Base-by-base conservation (phyloP, 306 rosid genomes). In the Vigna radiata region DNA sequence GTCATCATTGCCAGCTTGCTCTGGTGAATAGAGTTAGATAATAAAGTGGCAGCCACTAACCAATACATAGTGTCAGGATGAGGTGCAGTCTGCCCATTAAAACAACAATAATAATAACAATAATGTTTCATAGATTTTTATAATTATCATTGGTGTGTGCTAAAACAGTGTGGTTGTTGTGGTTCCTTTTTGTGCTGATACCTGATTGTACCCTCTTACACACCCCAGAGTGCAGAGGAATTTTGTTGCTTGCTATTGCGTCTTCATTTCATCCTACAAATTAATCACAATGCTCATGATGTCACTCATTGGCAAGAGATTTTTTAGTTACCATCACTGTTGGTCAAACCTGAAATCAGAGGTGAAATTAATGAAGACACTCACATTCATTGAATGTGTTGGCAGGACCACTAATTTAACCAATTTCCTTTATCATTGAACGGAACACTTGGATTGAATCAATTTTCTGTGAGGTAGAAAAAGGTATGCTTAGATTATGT, bases 1-100 rank as follows among this genome's bases (percentile, higher is more conserved):
- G 64, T 71, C 82, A 73, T 82, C 16, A 78, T 50, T 79, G 86
- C 79, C 86, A 79, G 79, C 88, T 82, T 82, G 74, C 65, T 75
- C 50, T 81, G 72, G 59, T 31, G 68, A 54, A 56, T 46, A 74
- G 63, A 77, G 75, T 43, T 41, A 43, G n/a, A 78, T 62, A 36
- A 60, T 27, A 29, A 29, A 29, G 33, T 29, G 4, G 33, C 33
- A 29, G 33, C 33, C 5, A 29, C 41, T 43, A 64, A 18, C 65
- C 64, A 78, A 17, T 15, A 23, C 43, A 60, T 17, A 47, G 50
- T 79, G 87, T 83, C 70, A 72, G 73, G 50, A 55, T 77, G 71
- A 61, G 69, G 6, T 56, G 77, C 73, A 58, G 70, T 69, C 50
- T 64, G 68, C 10, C 78, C 52, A 72, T 73, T 73, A 53, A 73